Base-by-base conservation (phyloP, 805 yeast genomes). In the Saccharomyces cerevisiae region DNA sequence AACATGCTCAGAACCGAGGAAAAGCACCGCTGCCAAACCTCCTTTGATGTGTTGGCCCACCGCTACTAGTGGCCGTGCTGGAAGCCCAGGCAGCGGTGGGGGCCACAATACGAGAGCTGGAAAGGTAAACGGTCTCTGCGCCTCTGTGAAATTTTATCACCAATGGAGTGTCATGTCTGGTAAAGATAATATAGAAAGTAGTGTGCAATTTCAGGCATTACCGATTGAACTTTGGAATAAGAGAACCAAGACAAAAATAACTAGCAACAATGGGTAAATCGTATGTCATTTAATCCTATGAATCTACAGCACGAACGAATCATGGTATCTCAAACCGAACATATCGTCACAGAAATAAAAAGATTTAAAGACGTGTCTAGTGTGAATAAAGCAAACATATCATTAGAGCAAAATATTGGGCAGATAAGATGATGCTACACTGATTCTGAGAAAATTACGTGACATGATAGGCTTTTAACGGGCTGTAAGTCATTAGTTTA, bases 231-330 rank as follows among this genome's bases (percentile, higher is more conserved):
- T 10, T 32, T 46, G 32, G 47, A 27, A 5, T 28, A 47, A 41
- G 31, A 46, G 29, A 52, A 55, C 53, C 56, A 63, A 65, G 59
- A 60, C 70, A 67, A 62, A 65, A 63, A 60, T 65, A 62, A 68
- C 61, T 61, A 62, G 65, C 67, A 65, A 69, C 69, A 67, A 70
- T 70, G 73, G 73, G 73, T 70, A 70, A 70, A 70, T 70, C 73
- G 73, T 70, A 70, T 70, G 73, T 67, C 24, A 36, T 21, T 36
- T 36, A 8, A 36, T 36, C 17, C 4, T 36, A 6, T 36, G 43
- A 21, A 36, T 8, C 36, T 36, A 17, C 11, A 11, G 43, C n/a
- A 36, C 14, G 11, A 9, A n/a, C 17, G 4, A 32, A n/a, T n/a
- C 21, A n/a, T 36, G 43, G 43, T 2, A 36, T 24, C 43, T 36